A percentile compares a stretch with the other conserved stretches of the same genome.
phyloP scores from a whole-genome alignment of 208 protist genomes.

The Crithidia brevicula region DNA sequence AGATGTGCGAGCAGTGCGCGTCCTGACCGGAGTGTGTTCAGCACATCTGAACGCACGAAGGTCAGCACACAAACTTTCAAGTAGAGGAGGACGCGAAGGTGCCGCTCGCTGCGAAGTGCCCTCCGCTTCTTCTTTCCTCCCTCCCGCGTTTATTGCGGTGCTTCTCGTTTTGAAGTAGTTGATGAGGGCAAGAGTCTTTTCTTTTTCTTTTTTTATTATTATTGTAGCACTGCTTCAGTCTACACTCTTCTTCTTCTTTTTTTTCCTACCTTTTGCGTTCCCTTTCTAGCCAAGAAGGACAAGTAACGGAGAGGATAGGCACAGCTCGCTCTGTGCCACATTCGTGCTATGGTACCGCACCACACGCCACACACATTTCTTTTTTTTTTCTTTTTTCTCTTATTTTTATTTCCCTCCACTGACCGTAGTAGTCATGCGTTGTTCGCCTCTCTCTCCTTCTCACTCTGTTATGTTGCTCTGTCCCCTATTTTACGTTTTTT shows the following conservation, averaged over 20 bases:
- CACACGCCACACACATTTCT: background rate
- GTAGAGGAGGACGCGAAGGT: too few relatives aligned
- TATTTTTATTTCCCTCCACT: constrained; percentile 1
- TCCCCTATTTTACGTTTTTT: too few relatives aligned
- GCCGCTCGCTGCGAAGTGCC: too few relatives aligned
- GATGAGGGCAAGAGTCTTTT: background rate
- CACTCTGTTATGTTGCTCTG: too few relatives aligned
- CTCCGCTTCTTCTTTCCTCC: background rate
- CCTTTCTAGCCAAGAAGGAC: background rate
- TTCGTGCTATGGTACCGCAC: background rate
- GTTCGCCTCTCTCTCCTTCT: background rate
- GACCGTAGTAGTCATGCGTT: background rate
- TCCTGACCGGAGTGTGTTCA: too few relatives aligned
- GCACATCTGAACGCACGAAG: too few relatives aligned
- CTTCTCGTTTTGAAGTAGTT: background rate
- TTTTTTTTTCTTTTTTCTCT: constrained; percentile 27
- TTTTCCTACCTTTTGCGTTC: background rate
- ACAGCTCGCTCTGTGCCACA: background rate
- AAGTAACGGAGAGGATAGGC: background rate
- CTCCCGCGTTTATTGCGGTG: background rate
- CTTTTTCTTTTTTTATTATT: background rate
- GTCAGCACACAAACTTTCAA: too few relatives aligned
- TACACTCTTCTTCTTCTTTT: background rate
- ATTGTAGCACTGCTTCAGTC: background rate
- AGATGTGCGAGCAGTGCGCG: too few relatives aligned